A percentile compares a stretch with the other conserved stretches of the same genome.
phyloP scores from a whole-genome alignment of 2,329 filamentous ascomycete genomes.

The Arthrobotrys sinensis region DNA sequence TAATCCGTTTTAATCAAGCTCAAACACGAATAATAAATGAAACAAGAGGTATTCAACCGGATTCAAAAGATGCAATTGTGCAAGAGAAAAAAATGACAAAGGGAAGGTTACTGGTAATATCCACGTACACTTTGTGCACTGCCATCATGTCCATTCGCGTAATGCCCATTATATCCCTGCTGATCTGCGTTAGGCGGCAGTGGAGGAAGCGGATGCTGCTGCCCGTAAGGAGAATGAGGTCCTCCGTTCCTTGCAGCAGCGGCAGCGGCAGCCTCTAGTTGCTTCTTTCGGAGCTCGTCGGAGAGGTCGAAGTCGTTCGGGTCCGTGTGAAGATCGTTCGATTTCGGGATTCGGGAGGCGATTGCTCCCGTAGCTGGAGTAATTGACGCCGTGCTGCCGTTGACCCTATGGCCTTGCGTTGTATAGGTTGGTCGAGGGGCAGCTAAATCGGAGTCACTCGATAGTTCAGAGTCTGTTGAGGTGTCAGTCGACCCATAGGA shows the following conservation, averaged over 20 bases:
- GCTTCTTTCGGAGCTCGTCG: slow-evolving; percentile 48
- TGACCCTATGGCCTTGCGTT: slow-evolving; percentile 34
- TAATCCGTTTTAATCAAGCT: slow-evolving; percentile 29
- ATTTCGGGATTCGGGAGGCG: slow-evolving; percentile 44
- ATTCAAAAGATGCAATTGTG: slow-evolving; percentile 15
- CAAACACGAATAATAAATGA: slow-evolving; percentile 23
- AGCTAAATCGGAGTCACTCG: slow-evolving; percentile 40
- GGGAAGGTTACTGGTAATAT: slow-evolving; percentile 57
- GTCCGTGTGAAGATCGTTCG: slow-evolving; percentile 47
- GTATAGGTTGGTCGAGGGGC: slow-evolving; percentile 41
- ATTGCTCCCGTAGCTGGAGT: slow-evolving; percentile 48
- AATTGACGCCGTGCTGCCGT: slow-evolving; percentile 31
- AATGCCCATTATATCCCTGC: slow-evolving; percentile 38
- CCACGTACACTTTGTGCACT: slow-evolving; percentile 61
- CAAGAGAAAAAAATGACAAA: slow-evolving; percentile 7
- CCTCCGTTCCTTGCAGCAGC: slow-evolving; percentile 38
- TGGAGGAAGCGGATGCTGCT: slow-evolving; percentile 40
- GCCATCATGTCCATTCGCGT: slow-evolving; percentile 46
- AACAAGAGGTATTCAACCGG: slow-evolving; percentile 19
- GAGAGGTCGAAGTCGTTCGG: slow-evolving; percentile 44
- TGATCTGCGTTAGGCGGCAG: slow-evolving; percentile 34
- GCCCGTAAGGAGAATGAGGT: slow-evolving; percentile 24
- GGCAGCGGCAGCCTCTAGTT: slow-evolving; percentile 36
- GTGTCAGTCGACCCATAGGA: slow-evolving; percentile 44
- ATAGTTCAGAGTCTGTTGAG: slow-evolving; percentile 44